A percentile compares a stretch with the other conserved stretches of the same genome.
Conservation (phyloP, 345 rosid genomes). For the Gossypium longicalyx region DNA sequence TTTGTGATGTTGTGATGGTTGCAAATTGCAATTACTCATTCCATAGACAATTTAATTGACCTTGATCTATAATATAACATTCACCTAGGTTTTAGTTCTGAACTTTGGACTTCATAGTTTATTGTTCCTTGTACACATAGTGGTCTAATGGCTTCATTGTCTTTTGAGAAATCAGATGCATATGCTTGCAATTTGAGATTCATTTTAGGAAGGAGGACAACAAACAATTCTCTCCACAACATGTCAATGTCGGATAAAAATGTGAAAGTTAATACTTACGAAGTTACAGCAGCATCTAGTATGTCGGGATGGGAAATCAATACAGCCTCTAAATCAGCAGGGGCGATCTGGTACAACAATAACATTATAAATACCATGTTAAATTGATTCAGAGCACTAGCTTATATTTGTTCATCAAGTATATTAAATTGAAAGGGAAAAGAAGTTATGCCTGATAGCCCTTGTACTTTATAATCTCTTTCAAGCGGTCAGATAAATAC, state of each 20-base stretch:
- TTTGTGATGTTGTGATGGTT: neutral
- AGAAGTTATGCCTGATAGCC: slow-evolving; percentile 66
- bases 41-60: neutral
- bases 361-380: neutral
- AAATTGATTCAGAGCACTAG: neutral
- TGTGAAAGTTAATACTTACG: slow-evolving; percentile 32
- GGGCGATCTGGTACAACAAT: slow-evolving; percentile 57
- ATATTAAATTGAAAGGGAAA: neutral
- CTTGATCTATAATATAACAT: neutral
- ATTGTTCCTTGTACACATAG: neutral
- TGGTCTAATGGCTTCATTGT: neutral
- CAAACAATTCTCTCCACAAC: slow-evolving; percentile 4
- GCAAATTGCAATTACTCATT: neutral
- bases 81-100: neutral
- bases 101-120: neutral
- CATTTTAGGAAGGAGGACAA: neutral
- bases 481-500: slow-evolving; percentile 60
- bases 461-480: slow-evolving; percentile 82
- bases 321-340: slow-evolving; percentile 80
- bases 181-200: neutral
- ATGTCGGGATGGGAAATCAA: slow-evolving; percentile 69
- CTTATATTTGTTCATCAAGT: neutral
- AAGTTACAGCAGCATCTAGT: slow-evolving; percentile 68
- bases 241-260: neutral
- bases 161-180: neutral